A percentile compares a stretch with the other conserved stretches of the same genome.
phyloP scores from a whole-genome alignment of 2,329 filamentous ascomycete genomes.

The Hymenoscyphus fructigenus region DNA sequence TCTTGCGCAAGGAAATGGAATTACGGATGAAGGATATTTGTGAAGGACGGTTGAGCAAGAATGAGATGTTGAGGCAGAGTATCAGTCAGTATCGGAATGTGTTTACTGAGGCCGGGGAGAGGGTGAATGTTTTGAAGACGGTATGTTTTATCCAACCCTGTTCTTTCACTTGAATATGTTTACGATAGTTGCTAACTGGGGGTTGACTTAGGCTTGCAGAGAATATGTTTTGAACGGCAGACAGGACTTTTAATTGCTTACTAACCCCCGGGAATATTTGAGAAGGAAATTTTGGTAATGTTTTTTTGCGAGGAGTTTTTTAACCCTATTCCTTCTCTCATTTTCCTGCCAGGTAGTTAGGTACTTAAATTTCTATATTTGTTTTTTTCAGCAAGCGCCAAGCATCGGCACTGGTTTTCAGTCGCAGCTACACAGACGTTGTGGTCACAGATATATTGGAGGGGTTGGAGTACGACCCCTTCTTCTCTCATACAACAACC shows the following conservation, averaged over 20 bases:
- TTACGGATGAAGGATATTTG: slow-evolving; percentile 96
- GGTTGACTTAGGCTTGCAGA: neutral
- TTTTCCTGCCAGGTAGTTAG: too few relatives aligned
- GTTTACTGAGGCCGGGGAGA: slow-evolving; percentile 77
- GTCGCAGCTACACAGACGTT: too few relatives aligned
- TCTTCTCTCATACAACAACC: too few relatives aligned
- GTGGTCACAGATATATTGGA: too few relatives aligned
- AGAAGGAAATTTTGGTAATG: neutral
- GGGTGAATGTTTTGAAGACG: slow-evolving; percentile 64
- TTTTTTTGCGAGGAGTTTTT: too few relatives aligned
- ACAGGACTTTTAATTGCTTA: neutral
- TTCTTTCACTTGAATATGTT: slow-evolving; percentile 2
- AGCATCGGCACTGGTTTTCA: too few relatives aligned
- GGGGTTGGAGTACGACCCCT: too few relatives aligned
- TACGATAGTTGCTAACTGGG: neutral
- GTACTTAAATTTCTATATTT: too few relatives aligned
- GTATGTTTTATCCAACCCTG: slow-evolving; percentile 45
- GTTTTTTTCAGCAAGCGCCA: too few relatives aligned
- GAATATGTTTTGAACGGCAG: neutral
- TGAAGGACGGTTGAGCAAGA: slow-evolving; percentile 74
- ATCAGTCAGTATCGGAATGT: slow-evolving; percentile 84
- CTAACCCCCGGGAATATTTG: neutral
- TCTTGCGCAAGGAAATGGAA: slow-evolving; percentile 97
- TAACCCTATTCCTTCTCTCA: too few relatives aligned
- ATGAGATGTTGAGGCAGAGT: slow-evolving; percentile 76